Conservation (phyloP, 352 stramenopile species). For the Phytopythium chamaehyphon region DNA sequence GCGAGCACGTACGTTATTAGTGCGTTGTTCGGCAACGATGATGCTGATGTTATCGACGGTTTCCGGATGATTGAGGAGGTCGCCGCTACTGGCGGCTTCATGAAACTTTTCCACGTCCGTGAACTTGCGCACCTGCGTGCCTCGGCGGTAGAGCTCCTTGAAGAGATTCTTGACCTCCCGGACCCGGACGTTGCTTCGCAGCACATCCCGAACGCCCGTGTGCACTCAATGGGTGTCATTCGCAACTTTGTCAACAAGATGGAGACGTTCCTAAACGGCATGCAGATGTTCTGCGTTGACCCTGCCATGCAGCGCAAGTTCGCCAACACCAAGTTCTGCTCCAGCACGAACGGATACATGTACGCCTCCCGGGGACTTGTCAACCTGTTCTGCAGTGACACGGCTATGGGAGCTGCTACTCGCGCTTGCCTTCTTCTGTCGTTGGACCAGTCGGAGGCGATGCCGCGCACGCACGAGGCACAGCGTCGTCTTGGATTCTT, state of each 20-base stretch:
- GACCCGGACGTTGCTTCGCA: constrained; percentile 71
- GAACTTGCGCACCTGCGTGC: constrained; percentile 58
- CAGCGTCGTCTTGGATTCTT: constrained; percentile 81
- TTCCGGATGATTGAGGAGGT: constrained; percentile 80
- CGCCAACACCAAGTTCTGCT: constrained; percentile 72
- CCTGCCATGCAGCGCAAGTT: constrained; percentile 67
- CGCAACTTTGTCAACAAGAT: constrained; percentile 89
- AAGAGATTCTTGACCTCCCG: constrained; percentile 77
- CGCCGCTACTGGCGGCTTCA: constrained; percentile 53
- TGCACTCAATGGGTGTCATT: constrained; percentile 80
- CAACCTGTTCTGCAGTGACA: constrained; percentile 71
- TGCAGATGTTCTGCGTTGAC: constrained; percentile 70
- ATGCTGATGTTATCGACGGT: constrained; percentile 73
- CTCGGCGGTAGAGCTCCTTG: constrained; percentile 66
- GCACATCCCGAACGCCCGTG: constrained; percentile 52
- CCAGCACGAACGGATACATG: constrained; percentile 58
- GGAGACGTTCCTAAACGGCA: constrained; percentile 60
- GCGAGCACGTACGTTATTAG: constrained; percentile 72
- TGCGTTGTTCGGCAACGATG: constrained; percentile 70
- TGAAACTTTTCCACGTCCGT: constrained; percentile 74
- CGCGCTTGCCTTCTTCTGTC: constrained; percentile 63
- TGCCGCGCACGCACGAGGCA: constrained; percentile 58
- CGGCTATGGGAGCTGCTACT: constrained; percentile 67
- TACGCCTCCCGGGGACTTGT: constrained; percentile 61
- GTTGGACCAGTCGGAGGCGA: constrained; percentile 59